Evolutionary conservation across 768 basidiomycete genomes (phyloP).

Genomic region (Stropharia rugosoannulata): DNA sequence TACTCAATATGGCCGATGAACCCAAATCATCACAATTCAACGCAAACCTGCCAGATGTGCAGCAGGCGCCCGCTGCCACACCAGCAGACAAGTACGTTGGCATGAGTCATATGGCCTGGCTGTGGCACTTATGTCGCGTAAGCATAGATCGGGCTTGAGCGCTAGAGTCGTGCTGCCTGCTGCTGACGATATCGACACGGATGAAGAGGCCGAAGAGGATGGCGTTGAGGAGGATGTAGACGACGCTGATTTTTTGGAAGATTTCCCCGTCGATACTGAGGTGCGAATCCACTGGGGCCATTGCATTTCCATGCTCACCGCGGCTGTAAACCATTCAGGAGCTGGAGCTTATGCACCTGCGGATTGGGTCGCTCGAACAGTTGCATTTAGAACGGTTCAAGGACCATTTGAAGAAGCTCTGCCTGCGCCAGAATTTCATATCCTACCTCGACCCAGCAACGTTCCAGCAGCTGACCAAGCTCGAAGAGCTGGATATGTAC

Average conservation of each 20-base stretch:
- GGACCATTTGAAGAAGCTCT: conserved; percentile 64
- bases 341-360: conserved; percentile 80
- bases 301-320: background rate
- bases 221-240: conserved; percentile 40
- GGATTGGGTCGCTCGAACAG: conserved; percentile 64
- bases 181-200: conserved; percentile 36
- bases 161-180: conserved; percentile 51
- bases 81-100: background rate
- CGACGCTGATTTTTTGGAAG: conserved; percentile 69
- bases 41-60: background rate
- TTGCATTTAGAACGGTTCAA: conserved; percentile 79
- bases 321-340: conserved; percentile 48
- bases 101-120: background rate
- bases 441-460: conserved; percentile 68
- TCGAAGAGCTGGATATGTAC: conserved; percentile 94
- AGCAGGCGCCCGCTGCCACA: background rate
- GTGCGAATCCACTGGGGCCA: conserved; percentile 36
- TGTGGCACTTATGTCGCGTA: background rate
- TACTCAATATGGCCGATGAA: background rate
- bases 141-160: conserved; percentile 15
- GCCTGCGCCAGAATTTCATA: conserved; percentile 86
- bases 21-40: background rate
- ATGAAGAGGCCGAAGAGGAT: conserved; percentile 44
- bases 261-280: conserved; percentile 83
- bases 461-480: conserved; percentile 59